These are phyloP conservation scores for Mycena albidolilacea DNA, from an alignment of 768 basidiomycete genomes.

Conservation along the genomic window DNA sequence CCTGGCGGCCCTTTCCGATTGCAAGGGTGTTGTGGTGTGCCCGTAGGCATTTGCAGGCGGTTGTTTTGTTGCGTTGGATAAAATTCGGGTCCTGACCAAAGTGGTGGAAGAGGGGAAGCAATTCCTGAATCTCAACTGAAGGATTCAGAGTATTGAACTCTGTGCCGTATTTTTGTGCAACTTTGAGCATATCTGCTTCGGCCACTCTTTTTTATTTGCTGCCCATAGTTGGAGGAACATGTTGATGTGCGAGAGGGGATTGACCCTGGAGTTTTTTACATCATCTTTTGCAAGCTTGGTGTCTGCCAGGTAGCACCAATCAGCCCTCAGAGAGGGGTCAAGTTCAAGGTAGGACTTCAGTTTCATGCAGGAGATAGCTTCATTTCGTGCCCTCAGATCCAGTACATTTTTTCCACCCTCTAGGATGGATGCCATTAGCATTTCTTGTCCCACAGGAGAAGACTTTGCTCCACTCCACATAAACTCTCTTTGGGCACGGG, in stretches of 20 bases:
- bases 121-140: not conserved
- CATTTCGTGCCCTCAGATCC: conserved; percentile 23
- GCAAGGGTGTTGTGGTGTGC: not conserved
- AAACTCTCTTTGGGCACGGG: not conserved
- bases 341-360: conserved; percentile 22
- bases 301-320: conserved; percentile 12
- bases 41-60: not conserved
- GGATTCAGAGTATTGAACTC: conserved; percentile 1
- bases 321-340: no score
- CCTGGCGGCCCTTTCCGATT: not conserved
- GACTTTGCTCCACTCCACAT: conserved; percentile 3
- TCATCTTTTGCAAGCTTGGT: not conserved
- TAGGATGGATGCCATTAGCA: not conserved
- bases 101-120: not conserved
- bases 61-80: not conserved
- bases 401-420: conserved; percentile 30
- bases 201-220: not conserved
- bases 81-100: not conserved
- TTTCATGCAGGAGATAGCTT: conserved; percentile 21
- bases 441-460: conserved; percentile 1
- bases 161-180: not conserved
- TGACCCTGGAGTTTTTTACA: not conserved
- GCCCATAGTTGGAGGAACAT: not conserved
- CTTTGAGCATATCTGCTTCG: not conserved
- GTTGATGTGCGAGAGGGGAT: not conserved